Base-by-base conservation (phyloP, 2,329 filamentous ascomycete genomes). In the Fusarium cyanostomum region DNA sequence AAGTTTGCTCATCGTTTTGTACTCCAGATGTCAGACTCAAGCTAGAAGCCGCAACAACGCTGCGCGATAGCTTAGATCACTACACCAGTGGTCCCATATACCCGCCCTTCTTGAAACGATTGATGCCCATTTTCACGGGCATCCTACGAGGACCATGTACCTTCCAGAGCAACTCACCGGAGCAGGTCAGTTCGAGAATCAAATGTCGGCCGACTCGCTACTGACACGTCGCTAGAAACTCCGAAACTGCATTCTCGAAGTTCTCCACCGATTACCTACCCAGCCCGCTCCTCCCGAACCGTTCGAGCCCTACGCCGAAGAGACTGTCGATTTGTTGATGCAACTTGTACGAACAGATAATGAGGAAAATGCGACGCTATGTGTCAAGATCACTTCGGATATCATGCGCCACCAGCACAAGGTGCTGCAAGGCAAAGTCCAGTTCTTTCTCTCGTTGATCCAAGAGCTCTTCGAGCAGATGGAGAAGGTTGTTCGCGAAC, bases 351-450 rank as follows among this genome's bases (percentile, higher is more conserved):
- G 90, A 68, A 90, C 88, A 37, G 95, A 99, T 77, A 99, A 99
- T 71, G 95, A 99, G 78, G 95, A 99, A 64, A 99, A 99, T 82
- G 95, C 94, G 3, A 92, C 96, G n/a, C 81, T 99, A 62, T 97
- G 94, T 75, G 92, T 99, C 79, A 99, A 99, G 82, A 96, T 94
- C 12, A 92, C 96, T 48, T 97, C 97, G 81, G 95, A 99, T 74
- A 89, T 98, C 65, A 92, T 96, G 84, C 89, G 95, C 44, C 92
- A 97, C 73, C 94, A 98, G 77, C 87, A 89, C 55, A 96, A 94
- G 79, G 88, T 89, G 24, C 87, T 97, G 8, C 77, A 78, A 37
- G 84, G 86, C 56, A 93, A 92, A 74, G 94, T 97, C 4, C 94
- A 98, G 75, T 85, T 88, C 3, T 99, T 99, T 75, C 80, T 99